Percentiles rank a stretch among this genome's conserved stretches.
These are phyloP conservation scores for Takakia lepidozioides DNA, from an alignment of 225 moss, liverwort and hornwort species.

Conservation along the genomic window DNA sequence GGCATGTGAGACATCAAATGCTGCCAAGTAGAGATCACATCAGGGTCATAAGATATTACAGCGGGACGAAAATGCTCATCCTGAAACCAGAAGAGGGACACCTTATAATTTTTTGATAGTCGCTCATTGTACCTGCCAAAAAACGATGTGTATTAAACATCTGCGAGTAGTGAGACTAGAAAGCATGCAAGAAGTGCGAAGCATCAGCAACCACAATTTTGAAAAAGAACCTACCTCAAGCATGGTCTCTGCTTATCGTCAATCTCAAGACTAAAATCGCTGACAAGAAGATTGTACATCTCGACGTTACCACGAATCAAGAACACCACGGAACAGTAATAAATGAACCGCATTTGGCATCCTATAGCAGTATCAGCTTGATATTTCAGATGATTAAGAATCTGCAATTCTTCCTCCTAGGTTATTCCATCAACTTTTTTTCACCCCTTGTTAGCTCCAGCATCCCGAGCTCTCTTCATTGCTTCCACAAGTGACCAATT, in stretches of 20 bases:
- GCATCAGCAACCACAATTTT: not conserved
- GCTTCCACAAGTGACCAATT: not conserved
- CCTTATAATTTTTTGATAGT: not conserved
- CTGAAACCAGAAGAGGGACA: not conserved
- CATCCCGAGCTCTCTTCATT: not conserved
- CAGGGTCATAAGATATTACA: not conserved
- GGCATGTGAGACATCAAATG: not conserved
- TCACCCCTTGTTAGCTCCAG: not conserved
- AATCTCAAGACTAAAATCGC: not conserved
- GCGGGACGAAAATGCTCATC: not conserved
- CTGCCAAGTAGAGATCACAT: not conserved
- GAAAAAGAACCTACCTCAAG: not conserved
- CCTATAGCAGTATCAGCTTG: not conserved
- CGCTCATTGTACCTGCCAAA: not conserved
- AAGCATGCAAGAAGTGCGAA: too few species aligned
- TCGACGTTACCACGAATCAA: not conserved
- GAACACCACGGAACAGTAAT: conserved; percentile 2
- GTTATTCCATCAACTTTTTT: not conserved
- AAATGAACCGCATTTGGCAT: not conserved
- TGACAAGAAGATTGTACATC: not conserved
- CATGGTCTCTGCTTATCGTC: not conserved
- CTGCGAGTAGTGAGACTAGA: not conserved
- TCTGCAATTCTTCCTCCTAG: not conserved
- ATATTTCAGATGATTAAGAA: not conserved
- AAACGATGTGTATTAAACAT: not conserved